Evolutionary conservation across 139 green algal genomes (phyloP).

Genomic region (Diplosphaera chodatii): DNA sequence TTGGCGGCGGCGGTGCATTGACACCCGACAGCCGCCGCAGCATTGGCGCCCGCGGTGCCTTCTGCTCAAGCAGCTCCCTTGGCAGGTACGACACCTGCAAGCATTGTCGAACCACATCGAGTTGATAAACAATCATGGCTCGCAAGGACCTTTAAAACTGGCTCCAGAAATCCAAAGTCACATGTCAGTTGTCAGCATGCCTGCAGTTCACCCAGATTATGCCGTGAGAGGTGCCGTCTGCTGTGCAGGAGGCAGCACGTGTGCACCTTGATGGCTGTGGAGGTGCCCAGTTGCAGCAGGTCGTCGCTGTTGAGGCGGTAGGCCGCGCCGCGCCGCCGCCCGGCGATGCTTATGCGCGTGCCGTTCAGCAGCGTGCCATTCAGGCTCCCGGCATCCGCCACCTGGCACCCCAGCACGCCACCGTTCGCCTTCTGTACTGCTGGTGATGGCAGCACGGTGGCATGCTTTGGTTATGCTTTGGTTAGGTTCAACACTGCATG

Average conservation of each 20-base stretch:
- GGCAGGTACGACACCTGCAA: neutral
- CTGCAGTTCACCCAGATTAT: too few relatives aligned
- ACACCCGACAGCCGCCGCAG: neutral
- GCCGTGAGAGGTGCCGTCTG: too few relatives aligned
- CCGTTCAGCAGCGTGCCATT: constrained; percentile 72
- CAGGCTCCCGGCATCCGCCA: constrained; percentile 58
- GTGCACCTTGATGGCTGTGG: constrained; percentile 12
- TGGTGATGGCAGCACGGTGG: neutral
- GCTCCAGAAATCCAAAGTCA: too few relatives aligned
- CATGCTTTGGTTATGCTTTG: constrained; percentile 27
- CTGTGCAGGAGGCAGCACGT: too few relatives aligned
- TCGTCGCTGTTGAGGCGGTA: constrained; percentile 41
- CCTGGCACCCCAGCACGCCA: constrained; percentile 11
- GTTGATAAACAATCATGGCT: too few relatives aligned
- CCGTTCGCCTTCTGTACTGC: too few relatives aligned
- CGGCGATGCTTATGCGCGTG: constrained; percentile 40
- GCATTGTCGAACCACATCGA: too few relatives aligned
- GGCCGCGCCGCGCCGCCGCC: constrained; percentile 33
- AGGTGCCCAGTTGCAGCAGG: constrained; percentile 36
- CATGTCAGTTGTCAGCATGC: too few relatives aligned
- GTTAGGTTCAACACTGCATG: too few relatives aligned
- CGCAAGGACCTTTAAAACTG: too few relatives aligned
- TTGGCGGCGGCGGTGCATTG: neutral
- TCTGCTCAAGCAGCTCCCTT: neutral
- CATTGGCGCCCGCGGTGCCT: neutral